Evolutionary conservation across 1,284 basidiomycete genomes (phyloP), one percentile per base, ranked within the genome.

Genomic region (Papiliotrema terrestris): DNA sequence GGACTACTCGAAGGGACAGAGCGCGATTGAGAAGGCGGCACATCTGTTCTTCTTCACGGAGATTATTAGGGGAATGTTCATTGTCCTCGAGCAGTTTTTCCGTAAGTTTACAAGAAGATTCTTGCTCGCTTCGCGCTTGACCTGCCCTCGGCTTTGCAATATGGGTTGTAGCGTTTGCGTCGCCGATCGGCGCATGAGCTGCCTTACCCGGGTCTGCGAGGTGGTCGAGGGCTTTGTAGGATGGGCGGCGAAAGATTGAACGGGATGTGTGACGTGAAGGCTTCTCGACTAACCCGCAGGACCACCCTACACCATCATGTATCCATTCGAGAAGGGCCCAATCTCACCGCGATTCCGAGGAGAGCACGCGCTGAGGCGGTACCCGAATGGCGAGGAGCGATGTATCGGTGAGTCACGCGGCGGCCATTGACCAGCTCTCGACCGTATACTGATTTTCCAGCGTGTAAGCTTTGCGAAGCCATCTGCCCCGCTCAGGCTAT

Each of bases 401-500:
- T 99, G 96, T 80, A 99, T 99, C 62, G 93, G 93, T 93, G 66
- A 66, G 82, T 77, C 20, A 17, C 39, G 17, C 17, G 6, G 39
- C 39, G 15, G 15, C 39, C 39, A 8, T 20, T n/a, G n/a, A n/a
- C n/a, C n/a, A n/a, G n/a, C n/a, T n/a, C n/a, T n/a, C n/a, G n/a
- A 17, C 20, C 39, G 39, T 42, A 15, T 42, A n/a, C 42, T 53
- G 23, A 50, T 39, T n/a, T 32, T 20, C 38, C 61, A 94, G 94
- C 96, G 39, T 99, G 96, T 81, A 98, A 98, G 79, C 85, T 99
- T 25, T 99, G 96, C 74, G 96, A 99, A 78, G 95, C 96, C 45
- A 98, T 99, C 69, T 99, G 95, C 78, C 95, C 96, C 43, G 96
- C 96, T 25, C 96, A 98, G 78, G 96, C 96, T 19, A 99, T 99